These are phyloP conservation scores for Fusarium buharicum DNA, from an alignment of 2,329 filamentous ascomycete species.

Conservation along the genomic window DNA sequence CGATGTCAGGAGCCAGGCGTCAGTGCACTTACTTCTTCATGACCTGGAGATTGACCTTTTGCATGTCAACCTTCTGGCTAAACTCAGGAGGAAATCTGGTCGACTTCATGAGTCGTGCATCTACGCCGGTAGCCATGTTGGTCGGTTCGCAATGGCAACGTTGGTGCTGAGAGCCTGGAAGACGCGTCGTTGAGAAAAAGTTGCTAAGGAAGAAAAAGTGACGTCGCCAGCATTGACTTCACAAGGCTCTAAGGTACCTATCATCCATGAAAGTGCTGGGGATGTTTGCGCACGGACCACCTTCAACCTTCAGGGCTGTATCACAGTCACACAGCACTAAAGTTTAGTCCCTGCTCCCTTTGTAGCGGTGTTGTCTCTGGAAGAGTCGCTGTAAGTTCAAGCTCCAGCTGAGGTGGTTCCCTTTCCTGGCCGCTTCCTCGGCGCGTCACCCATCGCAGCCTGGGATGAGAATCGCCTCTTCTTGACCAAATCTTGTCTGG, in stretches of 20 bases:
- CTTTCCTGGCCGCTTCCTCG: no score
- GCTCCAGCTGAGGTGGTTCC: no score
- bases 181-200: slow-evolving; percentile 40
- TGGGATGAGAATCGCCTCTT: slow-evolving; percentile 10
- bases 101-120: slow-evolving; percentile 87
- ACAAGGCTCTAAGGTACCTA: neutral
- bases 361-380: slow-evolving; percentile 16
- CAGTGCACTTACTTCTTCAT: slow-evolving; percentile 85
- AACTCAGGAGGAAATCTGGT: slow-evolving; percentile 97
- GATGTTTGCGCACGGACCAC: slow-evolving; percentile 27
- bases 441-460: slow-evolving; percentile 39
- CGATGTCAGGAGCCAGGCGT: neutral
- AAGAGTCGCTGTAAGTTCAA: slow-evolving; percentile 13
- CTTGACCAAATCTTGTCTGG: slow-evolving; percentile 14
- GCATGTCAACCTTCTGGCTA: slow-evolving; percentile 94
- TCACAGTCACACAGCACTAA: slow-evolving; percentile 3
- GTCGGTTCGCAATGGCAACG: slow-evolving; percentile 34
- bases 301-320: neutral
- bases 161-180: slow-evolving; percentile 10
- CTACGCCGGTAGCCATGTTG: slow-evolving; percentile 83
- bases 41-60: slow-evolving; percentile 95
- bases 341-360: no score
- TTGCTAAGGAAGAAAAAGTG: slow-evolving; percentile 44
- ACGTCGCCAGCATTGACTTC: slow-evolving; percentile 42
- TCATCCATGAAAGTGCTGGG: slow-evolving; percentile 1